These are phyloP conservation scores for Phytophthora niederhauseri DNA, from an alignment of 352 stramenopile genomes.

Conservation along the genomic window DNA sequence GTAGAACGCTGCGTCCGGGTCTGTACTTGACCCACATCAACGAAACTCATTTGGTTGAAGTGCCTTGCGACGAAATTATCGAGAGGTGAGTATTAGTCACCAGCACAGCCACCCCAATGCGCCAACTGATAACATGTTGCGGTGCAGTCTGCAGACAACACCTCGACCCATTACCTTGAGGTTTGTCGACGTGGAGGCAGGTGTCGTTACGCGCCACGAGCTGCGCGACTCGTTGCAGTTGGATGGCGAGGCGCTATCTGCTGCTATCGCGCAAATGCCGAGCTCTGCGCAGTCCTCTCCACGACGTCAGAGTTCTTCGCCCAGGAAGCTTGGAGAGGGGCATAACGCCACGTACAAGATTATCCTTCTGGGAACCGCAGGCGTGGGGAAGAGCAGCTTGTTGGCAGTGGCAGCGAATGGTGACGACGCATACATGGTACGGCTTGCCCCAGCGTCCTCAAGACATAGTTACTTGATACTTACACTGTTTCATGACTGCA, in stretches of 20 bases:
- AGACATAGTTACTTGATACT: not conserved
- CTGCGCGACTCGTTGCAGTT: constrained; percentile 66
- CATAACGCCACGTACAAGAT: constrained; percentile 66
- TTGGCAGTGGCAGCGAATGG: constrained; percentile 68
- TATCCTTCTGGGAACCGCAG: constrained; percentile 77
- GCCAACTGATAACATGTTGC: not conserved
- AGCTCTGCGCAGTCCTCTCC: constrained; percentile 20
- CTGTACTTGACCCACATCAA: constrained; percentile 87
- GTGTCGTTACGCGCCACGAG: constrained; percentile 78
- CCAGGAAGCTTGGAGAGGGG: constrained; percentile 1
- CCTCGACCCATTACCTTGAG: constrained; percentile 64
- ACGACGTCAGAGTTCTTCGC: constrained; percentile 23
- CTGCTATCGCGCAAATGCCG: constrained; percentile 26
- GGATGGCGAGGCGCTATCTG: constrained; percentile 38
- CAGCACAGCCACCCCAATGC: not conserved
- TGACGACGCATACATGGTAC: constrained; percentile 54
- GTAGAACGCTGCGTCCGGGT: constrained; percentile 61
- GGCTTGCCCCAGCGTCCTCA: not conserved
- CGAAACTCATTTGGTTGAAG: constrained; percentile 64
- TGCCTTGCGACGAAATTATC: constrained; percentile 75
- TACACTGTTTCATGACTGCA: constrained; percentile 19
- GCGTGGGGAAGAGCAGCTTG: constrained; percentile 82
- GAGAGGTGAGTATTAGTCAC: constrained; percentile 37
- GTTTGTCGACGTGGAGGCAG: constrained; percentile 80
- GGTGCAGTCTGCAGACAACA: constrained; percentile 55